Base-by-base conservation (phyloP, 2,329 filamentous ascomycete genomes). In the Chaetomiaceae sp. region DNA sequence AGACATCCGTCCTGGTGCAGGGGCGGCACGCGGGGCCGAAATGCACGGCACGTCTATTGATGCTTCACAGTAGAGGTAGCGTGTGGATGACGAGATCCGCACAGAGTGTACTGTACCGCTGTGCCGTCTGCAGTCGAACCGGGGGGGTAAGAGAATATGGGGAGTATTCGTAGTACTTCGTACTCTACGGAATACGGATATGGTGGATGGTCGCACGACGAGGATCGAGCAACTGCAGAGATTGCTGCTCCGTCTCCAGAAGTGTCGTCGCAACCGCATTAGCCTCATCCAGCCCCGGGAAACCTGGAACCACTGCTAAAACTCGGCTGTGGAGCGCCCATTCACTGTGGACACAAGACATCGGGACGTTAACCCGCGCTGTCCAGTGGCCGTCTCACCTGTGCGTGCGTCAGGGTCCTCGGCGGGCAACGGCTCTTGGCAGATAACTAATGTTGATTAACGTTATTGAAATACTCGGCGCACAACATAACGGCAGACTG, bases 241-340 rank as follows among this genome's bases (percentile, higher is more conserved):
- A 57, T 57, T 58, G 57, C 52, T 56, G 34, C 46, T 25, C 33
- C 23, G 51, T 49, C 56, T 56, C 56, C 56, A 56, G 53, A 58
- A 56, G n/a, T 52, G 56, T 54, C 58, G 52, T 60, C 52, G 55
- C 53, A 56, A 49, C 54, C 55, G 56, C 57, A 59, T 55, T 55
- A 53, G 55, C 48, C 50, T 54, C 38, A 38, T 37, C 55, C 42
- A 40, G 49, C 33, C 38, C 36, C 23, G 48, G 49, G 38, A 53
- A 34, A 9, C 49, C 29, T 53, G 55, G 55, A 34, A 47, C 46
- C 38, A 21, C 41, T 47, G 45, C 52, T 42, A 53, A 57, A 54
- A 55, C 51, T 40, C 40, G 9, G 49, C 18, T 53, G 51, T 55
- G 52, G 57, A 52, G 54, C 52, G 13, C 37, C 37, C 20, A 40